These are phyloP conservation scores for Kwoniella botswanensis DNA, from an alignment of 768 basidiomycete genomes.

Conservation along the genomic window DNA sequence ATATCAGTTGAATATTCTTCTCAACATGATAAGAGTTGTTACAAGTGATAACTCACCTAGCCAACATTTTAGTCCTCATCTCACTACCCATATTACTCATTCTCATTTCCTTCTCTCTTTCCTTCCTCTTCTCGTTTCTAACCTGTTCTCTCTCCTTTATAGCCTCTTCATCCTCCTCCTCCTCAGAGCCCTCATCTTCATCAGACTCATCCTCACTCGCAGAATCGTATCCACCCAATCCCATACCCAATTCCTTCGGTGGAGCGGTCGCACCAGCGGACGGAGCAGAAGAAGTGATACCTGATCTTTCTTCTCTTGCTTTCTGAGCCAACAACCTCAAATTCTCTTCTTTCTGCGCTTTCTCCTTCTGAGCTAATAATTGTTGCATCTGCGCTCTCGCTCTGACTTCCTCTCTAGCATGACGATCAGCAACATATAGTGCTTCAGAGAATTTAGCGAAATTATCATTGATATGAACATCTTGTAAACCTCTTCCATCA, in stretches of 20 bases:
- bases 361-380: slow-evolving; percentile 97
- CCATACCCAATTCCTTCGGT: slow-evolving; percentile 71
- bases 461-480: slow-evolving; percentile 98
- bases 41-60: slow-evolving; percentile 62
- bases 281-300: slow-evolving; percentile 62
- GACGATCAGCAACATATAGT: slow-evolving; percentile 90
- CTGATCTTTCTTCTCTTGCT: slow-evolving; percentile 90
- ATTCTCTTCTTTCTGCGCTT: slow-evolving; percentile 94
- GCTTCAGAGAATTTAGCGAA: slow-evolving; percentile 99
- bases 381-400: slow-evolving; percentile 98
- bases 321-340: slow-evolving; percentile 91
- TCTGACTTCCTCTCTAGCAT: slow-evolving; percentile 96
- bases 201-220: slow-evolving; percentile 72
- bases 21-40: no score
- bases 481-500: slow-evolving; percentile 96
- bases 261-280: slow-evolving; percentile 17
- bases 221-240: slow-evolving; percentile 83
- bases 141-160: slow-evolving; percentile 85
- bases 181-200: slow-evolving; percentile 64
- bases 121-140: slow-evolving; percentile 86
- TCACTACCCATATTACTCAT: slow-evolving; percentile 99
- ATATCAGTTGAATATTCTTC: not conserved
- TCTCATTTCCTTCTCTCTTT: slow-evolving; percentile 95
- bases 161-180: slow-evolving; percentile 78
- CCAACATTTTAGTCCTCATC: slow-evolving; percentile 92